Conservation (phyloP, 495 filamentous ascomycete species). For the Penicillium tannophilum region DNA sequence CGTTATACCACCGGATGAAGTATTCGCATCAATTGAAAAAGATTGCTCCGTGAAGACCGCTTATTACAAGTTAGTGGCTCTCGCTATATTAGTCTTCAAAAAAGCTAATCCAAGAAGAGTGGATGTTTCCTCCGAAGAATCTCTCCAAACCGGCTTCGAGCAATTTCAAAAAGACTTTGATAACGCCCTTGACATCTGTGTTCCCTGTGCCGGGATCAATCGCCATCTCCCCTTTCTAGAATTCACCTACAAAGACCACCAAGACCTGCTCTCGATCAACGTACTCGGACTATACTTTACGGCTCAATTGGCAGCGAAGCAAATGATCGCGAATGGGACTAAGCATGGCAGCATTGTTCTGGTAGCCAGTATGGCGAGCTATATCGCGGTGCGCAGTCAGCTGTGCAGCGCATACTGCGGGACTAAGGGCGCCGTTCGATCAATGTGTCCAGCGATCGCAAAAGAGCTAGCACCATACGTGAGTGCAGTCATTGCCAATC, state of each 20-base stretch:
- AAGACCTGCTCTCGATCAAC: constrained; percentile 41
- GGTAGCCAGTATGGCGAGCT: constrained; percentile 51
- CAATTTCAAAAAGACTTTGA: constrained; percentile 42
- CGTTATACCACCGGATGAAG: constrained; percentile 32
- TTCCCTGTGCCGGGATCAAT: constrained; percentile 45
- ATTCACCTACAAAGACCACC: constrained; percentile 45
- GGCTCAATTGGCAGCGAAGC: constrained; percentile 46
- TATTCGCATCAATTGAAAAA: constrained; percentile 35
- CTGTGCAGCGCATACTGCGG: constrained; percentile 74
- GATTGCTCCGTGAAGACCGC: constrained; percentile 37
- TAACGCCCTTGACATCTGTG: constrained; percentile 44
- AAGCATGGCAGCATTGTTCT: constrained; percentile 49
- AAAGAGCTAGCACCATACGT: constrained; percentile 57
- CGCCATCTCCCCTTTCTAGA: constrained; percentile 41
- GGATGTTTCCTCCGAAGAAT: constrained; percentile 56
- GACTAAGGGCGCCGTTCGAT: constrained; percentile 70
- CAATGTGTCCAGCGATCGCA: constrained; percentile 65
- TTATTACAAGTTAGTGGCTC: constrained; percentile 53
- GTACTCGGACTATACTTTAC: constrained; percentile 43
- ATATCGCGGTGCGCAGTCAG: constrained; percentile 62
- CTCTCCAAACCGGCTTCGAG: constrained; percentile 59
- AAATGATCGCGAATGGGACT: constrained; percentile 51
- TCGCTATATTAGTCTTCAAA: constrained; percentile 41
- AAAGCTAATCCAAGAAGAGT: constrained; percentile 61
- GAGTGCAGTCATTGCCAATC: constrained; percentile 2